Evolutionary conservation across 2,329 filamentous ascomycete species (phyloP).

Genomic region (Botrytis elliptica): DNA sequence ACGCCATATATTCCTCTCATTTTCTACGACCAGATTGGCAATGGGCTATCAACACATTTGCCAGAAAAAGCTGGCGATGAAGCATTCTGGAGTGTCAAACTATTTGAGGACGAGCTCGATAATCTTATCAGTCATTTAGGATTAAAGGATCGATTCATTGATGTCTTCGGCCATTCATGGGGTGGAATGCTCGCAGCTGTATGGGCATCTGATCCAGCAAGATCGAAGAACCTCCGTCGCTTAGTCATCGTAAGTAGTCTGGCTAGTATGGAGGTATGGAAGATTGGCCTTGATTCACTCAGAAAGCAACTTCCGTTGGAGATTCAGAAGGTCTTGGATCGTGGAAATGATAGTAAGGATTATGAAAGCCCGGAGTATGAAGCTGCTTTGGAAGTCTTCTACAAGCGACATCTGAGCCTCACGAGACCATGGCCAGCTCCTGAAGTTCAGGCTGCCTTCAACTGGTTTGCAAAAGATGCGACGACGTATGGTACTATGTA

Average conservation of each 20-base stretch:
- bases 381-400: too few species aligned
- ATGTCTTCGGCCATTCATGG: conserved; percentile 52
- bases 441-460: too few species aligned
- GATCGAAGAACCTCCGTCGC: background rate
- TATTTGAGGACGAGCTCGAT: conserved; percentile 43
- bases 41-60: conserved; percentile 49
- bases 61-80: conserved; percentile 46
- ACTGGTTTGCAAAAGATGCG: too few species aligned
- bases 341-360: too few species aligned
- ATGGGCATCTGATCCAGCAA: conserved; percentile 41
- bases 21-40: conserved; percentile 56
- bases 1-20: conserved; percentile 44
- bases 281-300: too few species aligned
- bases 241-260: background rate
- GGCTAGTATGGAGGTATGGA: too few species aligned
- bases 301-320: too few species aligned
- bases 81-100: conserved; percentile 47
- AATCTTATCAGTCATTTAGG: conserved; percentile 37
- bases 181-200: conserved; percentile 50
- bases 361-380: too few species aligned
- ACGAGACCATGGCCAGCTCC: too few species aligned
- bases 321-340: too few species aligned
- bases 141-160: conserved; percentile 35
- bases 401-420: too few species aligned
- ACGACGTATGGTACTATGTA: too few species aligned